Evolutionary conservation across 495 filamentous ascomycete species (phyloP), one percentile per base, ranked within the genome.

Genomic region (Mycothermus thermophilus): DNA sequence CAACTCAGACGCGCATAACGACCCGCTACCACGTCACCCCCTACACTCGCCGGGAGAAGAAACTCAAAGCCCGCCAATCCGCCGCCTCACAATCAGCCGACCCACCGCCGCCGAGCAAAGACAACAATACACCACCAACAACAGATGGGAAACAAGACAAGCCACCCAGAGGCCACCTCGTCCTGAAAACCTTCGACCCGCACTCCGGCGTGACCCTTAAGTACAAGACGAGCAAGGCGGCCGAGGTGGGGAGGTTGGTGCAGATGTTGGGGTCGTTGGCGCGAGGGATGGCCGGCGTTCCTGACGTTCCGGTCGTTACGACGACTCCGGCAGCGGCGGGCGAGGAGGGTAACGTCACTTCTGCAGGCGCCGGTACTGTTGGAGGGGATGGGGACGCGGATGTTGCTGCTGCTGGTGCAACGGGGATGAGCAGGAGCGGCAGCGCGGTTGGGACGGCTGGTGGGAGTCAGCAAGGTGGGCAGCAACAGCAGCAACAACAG

Each of bases 111-210:
- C 11, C 4, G 15, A 12, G 27, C 24, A 19, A 27, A 6, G 14
- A 16, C 54, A 35, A 14, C 58, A 30, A 24, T n/a, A n/a, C 14
- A 26, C 27, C 20, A 16, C 5, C 33, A 25, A 25, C 22, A 25
- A 25, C 22, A 25, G 11, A 6, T 11, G 11, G 6, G 6, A 25
- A 25, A 25, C 22, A 0, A 11, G 5, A 19, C 8, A 53, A 45
- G 40, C 52, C 35, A 3, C 59, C 51, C 8, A 53, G 75, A 43
- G 83, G 80, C 41, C 69, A 65, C 16, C 74, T 97, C 18, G 78
- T 70, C 0, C 65, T 96, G 19, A 96, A 93, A 62, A 93, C 87
- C 11, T 97, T 74, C 66, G 85, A 94, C 57, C 83, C 90, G 0
- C 57, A 57, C 18, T 77, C 79, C 9, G 90, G 90, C 43, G 72